Conservation (phyloP, 805 yeast genomes). For the Tetrapisispora nanseiensis region DNA sequence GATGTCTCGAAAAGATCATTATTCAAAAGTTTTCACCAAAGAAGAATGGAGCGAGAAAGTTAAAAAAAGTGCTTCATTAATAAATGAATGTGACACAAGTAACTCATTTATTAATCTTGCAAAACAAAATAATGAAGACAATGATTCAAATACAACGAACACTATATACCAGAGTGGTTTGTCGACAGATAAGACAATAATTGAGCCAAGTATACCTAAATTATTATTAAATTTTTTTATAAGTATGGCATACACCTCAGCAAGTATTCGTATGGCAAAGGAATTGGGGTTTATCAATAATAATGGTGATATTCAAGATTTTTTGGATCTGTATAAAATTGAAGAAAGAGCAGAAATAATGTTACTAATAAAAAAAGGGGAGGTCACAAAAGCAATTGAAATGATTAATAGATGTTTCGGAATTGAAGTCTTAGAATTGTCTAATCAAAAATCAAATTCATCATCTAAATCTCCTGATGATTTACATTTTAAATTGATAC, state of each 20-base stretch:
- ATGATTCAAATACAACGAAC: background rate
- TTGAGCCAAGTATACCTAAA: conserved; percentile 29
- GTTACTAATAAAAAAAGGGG: conserved; percentile 20
- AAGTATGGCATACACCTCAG: conserved; percentile 65
- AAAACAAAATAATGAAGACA: background rate
- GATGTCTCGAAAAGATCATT: background rate
- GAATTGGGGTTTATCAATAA: conserved; percentile 35
- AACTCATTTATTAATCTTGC: background rate
- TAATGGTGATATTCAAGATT: conserved; percentile 24
- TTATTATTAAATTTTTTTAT: conserved; percentile 65
- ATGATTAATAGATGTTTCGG: conserved; percentile 26
- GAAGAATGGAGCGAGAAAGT: conserved; percentile 26
- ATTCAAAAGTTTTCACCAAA: conserved; percentile 15
- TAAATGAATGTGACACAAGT: background rate
- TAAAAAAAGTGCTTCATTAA: background rate
- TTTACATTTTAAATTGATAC: conserved; percentile 61
- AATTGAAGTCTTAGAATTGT: conserved; percentile 16
- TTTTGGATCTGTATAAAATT: conserved; percentile 22
- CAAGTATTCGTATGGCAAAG: conserved; percentile 51
- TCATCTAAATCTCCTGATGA: conserved; percentile 25
- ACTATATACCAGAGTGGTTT: conserved; percentile 1
- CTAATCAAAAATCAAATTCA: background rate
- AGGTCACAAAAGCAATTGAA: conserved; percentile 22
- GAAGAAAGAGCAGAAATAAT: conserved; percentile 19
- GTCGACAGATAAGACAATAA: conserved; percentile 1